phyloP scores from a whole-genome alignment of 805 yeast species.

The Teunomyces funiuensis region DNA sequence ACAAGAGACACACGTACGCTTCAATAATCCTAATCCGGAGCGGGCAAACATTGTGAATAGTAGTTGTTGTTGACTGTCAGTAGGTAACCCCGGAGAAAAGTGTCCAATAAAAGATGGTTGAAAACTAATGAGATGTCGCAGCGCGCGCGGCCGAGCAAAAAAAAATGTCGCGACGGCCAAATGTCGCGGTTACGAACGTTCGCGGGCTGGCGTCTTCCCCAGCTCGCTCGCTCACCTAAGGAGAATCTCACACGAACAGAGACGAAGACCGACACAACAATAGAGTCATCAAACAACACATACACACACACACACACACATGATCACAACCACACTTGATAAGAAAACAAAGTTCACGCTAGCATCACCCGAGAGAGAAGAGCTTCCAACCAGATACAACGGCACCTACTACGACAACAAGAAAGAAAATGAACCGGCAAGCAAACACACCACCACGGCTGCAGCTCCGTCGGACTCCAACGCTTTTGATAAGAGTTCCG shows the following conservation, averaged over 20 bases:
- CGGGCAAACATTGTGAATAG: constrained; percentile 29
- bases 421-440: neutral
- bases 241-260: neutral
- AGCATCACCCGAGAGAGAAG: constrained; percentile 4
- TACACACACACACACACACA: neutral
- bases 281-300: too few species aligned
- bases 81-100: constrained; percentile 9
- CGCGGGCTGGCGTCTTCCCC: neutral
- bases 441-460: too few species aligned
- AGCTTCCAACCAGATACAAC: neutral
- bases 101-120: constrained; percentile 11
- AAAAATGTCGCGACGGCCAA: neutral
- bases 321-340: neutral
- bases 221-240: neutral
- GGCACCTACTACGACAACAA: constrained; percentile 1
- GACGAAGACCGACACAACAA: too few species aligned
- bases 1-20: constrained; percentile 20
- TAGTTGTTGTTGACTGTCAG: constrained; percentile 3
- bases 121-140: constrained; percentile 11
- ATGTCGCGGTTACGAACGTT: neutral
- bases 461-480: neutral
- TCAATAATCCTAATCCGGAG: constrained; percentile 30
- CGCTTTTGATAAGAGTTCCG: neutral
- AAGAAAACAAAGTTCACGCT: constrained; percentile 4
- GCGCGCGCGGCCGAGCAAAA: neutral